Evolutionary conservation across 345 rosid genomes (phyloP), one percentile per base, ranked within the genome.

Genomic region (Sonneratia alba): DNA sequence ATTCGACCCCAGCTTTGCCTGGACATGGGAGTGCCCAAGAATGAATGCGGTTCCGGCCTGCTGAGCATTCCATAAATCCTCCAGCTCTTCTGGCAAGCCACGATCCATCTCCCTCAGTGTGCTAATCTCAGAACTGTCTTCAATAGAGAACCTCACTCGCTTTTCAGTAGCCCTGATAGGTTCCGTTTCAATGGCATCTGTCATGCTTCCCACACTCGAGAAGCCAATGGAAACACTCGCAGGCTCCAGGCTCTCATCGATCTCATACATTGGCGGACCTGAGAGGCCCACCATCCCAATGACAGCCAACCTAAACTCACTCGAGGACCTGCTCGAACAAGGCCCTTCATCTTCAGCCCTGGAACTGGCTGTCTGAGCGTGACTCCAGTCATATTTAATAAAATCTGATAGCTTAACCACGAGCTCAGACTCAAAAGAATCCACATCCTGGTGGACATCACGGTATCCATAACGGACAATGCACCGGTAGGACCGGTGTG

Each of bases 1-100:
- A 0, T 93, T 85, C 18, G 99, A 96, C 16, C 99, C 99, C 80
- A 85, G 97, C 80, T 96, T 89, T n/a, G 97, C 97, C 78, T 76
- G 82, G 53, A 92, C 97, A 37, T 95, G 97, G 2, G 97, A 96
- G 73, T 91, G 99, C 45, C 97, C 99, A 1, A 92, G 78, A 78
- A 96, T 89, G 82, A 90, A 92, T 32, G 98, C 98, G 0, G 91
- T 89, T 6, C 99, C 99, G 0, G 98, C 88, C 77, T 96, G 81
- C 71, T 86, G 87, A 55, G 93, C 97, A n/a, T 81, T 80, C 47
- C 81, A 27, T 67, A 96, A 72, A 73, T 96, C 98, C 72, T 80
- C 82, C 21, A 92, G 85, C 85, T 96, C 99, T 65, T 83, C 87
- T 51, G 64, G 83, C 61, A 86, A 48, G 66, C 82, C 85, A 36